Conservation (phyloP, 2,329 filamentous ascomycete genomes). For the Cladophialophora yegresii region DNA sequence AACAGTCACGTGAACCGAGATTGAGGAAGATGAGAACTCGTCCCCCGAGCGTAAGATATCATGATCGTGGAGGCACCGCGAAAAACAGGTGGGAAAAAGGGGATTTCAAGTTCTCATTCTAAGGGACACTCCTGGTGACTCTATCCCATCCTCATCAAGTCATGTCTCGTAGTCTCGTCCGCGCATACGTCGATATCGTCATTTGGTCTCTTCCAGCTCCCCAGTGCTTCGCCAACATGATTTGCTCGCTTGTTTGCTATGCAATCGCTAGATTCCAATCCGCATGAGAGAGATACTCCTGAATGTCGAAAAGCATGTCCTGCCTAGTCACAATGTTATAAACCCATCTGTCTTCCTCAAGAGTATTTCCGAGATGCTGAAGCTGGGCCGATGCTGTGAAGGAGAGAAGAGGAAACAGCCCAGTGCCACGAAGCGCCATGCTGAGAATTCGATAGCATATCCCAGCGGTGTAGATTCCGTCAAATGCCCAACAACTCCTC, state of each 20-base stretch:
- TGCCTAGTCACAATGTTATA: background rate
- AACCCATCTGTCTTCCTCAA: background rate
- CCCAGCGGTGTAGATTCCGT: background rate
- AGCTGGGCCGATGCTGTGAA: background rate
- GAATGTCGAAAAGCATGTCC: background rate
- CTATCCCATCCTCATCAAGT: background rate
- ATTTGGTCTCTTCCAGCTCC: background rate
- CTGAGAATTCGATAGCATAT: background rate
- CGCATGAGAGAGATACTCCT: background rate
- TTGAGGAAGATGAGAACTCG: too few relatives aligned
- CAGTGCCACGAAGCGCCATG: background rate
- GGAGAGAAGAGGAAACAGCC: background rate
- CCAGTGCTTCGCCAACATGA: background rate
- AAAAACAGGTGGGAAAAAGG: background rate
- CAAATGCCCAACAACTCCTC: slow-evolving; percentile 13
- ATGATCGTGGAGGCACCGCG: background rate
- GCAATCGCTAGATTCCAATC: background rate
- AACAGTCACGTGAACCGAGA: background rate
- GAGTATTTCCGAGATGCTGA: background rate
- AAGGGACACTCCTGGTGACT: too few relatives aligned
- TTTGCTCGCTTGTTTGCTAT: background rate
- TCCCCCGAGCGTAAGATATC: background rate
- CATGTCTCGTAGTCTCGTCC: slow-evolving; percentile 5
- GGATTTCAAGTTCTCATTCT: background rate
- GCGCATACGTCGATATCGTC: background rate